phyloP scores from a whole-genome alignment of 129 eudicot species.

The Saposhnikovia divaricata region DNA sequence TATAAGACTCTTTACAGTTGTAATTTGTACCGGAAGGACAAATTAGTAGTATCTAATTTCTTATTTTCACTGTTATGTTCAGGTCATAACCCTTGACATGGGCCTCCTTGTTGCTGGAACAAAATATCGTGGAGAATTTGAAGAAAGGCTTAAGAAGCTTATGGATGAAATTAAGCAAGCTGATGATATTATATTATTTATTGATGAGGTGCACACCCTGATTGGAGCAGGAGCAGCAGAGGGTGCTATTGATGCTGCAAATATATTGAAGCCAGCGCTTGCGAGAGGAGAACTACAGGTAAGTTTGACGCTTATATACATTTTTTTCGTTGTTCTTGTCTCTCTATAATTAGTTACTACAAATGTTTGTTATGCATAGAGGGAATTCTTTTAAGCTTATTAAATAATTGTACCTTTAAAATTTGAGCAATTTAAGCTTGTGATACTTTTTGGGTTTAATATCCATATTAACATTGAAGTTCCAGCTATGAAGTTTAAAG shows the following conservation, averaged over 20 bases:
- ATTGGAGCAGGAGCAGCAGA: conserved; percentile 96
- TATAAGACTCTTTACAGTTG: background rate
- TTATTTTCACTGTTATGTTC: conserved; percentile 10
- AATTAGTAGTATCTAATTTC: background rate
- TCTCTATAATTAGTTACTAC: background rate
- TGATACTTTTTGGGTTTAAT: background rate
- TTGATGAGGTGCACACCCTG: conserved; percentile 85
- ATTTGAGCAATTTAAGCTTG: background rate
- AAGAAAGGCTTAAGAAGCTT: conserved; percentile 75
- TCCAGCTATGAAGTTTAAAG: background rate
- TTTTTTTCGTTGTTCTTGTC: background rate
- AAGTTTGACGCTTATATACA: background rate
- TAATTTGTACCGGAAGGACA: background rate
- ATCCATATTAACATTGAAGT: background rate
- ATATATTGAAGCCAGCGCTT: conserved; percentile 83
- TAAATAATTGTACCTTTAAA: background rate
- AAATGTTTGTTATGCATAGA: background rate
- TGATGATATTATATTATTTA: conserved; percentile 70
- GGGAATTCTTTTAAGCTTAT: background rate
- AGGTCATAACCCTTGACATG: conserved; percentile 92
- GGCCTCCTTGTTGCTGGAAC: conserved; percentile 94
- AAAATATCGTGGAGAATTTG: conserved; percentile 91
- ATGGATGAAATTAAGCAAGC: conserved; percentile 93
- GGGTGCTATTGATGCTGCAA: conserved; percentile 95
- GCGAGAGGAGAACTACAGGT: conserved; percentile 96